Evolutionary conservation across 106 monocot genomes (phyloP).

Genomic region (Alisma plantagoaquatica): DNA sequence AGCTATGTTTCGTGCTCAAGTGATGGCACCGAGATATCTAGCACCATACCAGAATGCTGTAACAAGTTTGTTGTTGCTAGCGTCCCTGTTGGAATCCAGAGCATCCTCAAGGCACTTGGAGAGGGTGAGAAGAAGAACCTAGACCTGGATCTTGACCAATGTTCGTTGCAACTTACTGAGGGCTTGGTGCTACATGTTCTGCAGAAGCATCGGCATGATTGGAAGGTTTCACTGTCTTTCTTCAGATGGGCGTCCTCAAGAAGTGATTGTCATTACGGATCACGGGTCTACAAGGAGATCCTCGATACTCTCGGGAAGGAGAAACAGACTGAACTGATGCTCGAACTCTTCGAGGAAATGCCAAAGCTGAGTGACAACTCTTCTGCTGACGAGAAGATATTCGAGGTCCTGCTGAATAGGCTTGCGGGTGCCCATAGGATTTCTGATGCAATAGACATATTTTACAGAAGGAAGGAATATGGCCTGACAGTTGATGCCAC

Average conservation of each 20-base stretch:
- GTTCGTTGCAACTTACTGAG: slow-evolving; percentile 24
- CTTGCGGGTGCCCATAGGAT: slow-evolving; percentile 54
- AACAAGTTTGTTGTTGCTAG: slow-evolving; percentile 6
- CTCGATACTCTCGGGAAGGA: slow-evolving; percentile 78
- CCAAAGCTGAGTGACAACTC: slow-evolving; percentile 14
- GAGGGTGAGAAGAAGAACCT: slow-evolving; percentile 19
- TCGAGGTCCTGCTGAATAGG: slow-evolving; percentile 57
- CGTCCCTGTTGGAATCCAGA: slow-evolving; percentile 22
- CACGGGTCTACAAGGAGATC: slow-evolving; percentile 58
- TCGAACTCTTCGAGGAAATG: slow-evolving; percentile 51
- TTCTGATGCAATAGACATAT: slow-evolving; percentile 44
- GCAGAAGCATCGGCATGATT: slow-evolving; percentile 41
- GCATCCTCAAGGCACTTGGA: slow-evolving; percentile 28
- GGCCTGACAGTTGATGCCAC: slow-evolving; percentile 40
- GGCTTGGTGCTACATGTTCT: slow-evolving; percentile 49
- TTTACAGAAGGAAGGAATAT: slow-evolving; percentile 71
- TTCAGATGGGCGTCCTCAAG: slow-evolving; percentile 52
- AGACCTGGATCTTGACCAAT: slow-evolving; percentile 19
- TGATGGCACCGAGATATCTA: too few species aligned
- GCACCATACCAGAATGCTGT: too few species aligned
- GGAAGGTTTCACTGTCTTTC: slow-evolving; percentile 50
- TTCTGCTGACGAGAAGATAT: slow-evolving; percentile 36
- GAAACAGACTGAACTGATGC: slow-evolving; percentile 58
- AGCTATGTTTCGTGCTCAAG: too few species aligned
- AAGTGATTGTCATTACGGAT: slow-evolving; percentile 36